Conservation (phyloP, 306 rosid genomes). For the Malus sieversii region DNA sequence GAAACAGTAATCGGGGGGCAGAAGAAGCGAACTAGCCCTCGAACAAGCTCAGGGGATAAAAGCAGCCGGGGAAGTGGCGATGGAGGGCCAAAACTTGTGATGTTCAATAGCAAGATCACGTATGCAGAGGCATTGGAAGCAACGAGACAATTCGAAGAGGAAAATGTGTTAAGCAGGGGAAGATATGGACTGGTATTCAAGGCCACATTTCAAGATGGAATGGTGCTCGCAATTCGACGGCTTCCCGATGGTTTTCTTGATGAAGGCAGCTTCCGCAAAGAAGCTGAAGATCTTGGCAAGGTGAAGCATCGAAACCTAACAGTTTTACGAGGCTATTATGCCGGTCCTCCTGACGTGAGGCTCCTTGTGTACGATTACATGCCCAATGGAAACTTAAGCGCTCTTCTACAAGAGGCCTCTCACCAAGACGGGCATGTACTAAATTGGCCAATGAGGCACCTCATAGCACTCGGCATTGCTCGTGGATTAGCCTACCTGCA, state of each 20-base stretch:
- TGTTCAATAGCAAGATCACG: conserved; percentile 76
- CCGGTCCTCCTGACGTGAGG: conserved; percentile 63
- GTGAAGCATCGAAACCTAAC: conserved; percentile 69
- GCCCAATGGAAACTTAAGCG: conserved; percentile 81
- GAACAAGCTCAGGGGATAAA: conserved; percentile 36
- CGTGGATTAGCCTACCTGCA: conserved; percentile 68
- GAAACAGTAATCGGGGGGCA: conserved; percentile 45
- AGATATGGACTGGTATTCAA: conserved; percentile 65
- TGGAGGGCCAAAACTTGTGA: conserved; percentile 72
- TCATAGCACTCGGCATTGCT: conserved; percentile 78
- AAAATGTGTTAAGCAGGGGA: conserved; percentile 73
- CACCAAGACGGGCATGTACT: conserved; percentile 91
- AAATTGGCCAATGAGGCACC: conserved; percentile 94
- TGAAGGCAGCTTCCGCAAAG: conserved; percentile 51
- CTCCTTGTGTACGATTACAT: conserved; percentile 75
- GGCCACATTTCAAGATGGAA: conserved; percentile 66
- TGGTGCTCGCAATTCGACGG: conserved; percentile 73
- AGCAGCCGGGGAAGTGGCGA: conserved; percentile 60
- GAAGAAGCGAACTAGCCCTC: conserved; percentile 70
- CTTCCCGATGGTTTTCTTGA: conserved; percentile 44
- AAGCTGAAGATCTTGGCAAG: conserved; percentile 69
- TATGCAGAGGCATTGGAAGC: conserved; percentile 75
- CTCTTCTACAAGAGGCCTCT: conserved; percentile 76
- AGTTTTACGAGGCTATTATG: conserved; percentile 69
- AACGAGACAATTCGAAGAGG: conserved; percentile 79